phyloP scores from a whole-genome alignment of 176 grass and related monocot genomes.

The Microstegium vimineum region DNA sequence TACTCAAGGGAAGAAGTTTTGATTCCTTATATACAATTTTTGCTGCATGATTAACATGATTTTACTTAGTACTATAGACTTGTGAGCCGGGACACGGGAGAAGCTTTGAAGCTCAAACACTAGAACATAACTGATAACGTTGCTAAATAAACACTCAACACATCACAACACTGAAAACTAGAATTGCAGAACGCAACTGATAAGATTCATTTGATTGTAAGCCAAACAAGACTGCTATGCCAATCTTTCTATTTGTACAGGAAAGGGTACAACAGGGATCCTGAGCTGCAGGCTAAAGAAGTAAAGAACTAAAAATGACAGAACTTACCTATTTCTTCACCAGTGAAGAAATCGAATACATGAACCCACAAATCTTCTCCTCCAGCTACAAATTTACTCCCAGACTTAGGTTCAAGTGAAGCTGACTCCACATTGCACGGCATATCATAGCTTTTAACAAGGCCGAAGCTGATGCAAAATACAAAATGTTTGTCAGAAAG shows the following conservation, averaged over 20 bases:
- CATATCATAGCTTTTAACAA: conserved; percentile 99
- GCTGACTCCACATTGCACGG: conserved; percentile 88
- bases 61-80: background rate
- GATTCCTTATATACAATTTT: background rate
- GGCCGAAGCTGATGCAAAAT: conserved; percentile 67
- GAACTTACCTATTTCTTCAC: conserved; percentile 89
- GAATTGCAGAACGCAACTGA: background rate
- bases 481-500: conserved; percentile 1
- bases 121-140: too few relatives aligned
- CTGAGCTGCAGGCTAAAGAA: background rate
- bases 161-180: background rate
- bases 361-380: conserved; percentile 98
- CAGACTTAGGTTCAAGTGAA: conserved; percentile 85
- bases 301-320: background rate
- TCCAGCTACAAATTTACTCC: conserved; percentile 83
- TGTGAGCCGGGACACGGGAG: background rate
- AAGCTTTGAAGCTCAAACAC: background rate
- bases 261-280: background rate
- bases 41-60: background rate
- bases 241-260: background rate
- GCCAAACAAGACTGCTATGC: background rate
- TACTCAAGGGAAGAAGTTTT: background rate
- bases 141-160: background rate
- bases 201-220: background rate
- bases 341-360: conserved; percentile 88